Conservation (phyloP, 169 alveolate species). For the Condylostoma magnum region DNA sequence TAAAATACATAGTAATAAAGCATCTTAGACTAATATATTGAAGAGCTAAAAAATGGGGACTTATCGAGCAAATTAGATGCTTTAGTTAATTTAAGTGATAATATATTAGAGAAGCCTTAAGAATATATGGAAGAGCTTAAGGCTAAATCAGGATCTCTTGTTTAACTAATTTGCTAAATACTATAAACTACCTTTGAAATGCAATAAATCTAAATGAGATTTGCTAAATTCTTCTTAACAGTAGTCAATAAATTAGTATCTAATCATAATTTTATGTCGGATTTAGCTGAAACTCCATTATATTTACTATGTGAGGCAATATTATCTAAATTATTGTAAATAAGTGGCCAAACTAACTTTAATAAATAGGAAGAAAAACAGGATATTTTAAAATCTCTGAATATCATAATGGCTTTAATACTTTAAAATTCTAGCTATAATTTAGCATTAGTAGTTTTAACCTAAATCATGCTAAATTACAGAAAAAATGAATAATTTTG, state of each 20-base stretch:
- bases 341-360: conserved; percentile 48
- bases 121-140: conserved; percentile 22
- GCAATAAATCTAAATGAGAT: conserved; percentile 53
- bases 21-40: conserved; percentile 35
- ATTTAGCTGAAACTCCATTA: conserved; percentile 45
- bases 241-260: conserved; percentile 57
- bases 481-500: conserved; percentile 36
- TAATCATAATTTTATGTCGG: conserved; percentile 53
- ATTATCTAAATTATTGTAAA: conserved; percentile 54
- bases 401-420: conserved; percentile 64
- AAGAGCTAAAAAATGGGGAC: conserved; percentile 45
- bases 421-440: conserved; percentile 65
- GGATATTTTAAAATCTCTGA: conserved; percentile 53
- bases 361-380: conserved; percentile 68
- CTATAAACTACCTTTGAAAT: conserved; percentile 40
- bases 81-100: conserved; percentile 46
- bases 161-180: conserved; percentile 38
- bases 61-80: conserved; percentile 52
- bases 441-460: conserved; percentile 43
- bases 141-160: conserved; percentile 33
- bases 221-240: conserved; percentile 60
- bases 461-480: conserved; percentile 55
- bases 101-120: conserved; percentile 23
- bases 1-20: too few relatives aligned
- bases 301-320: conserved; percentile 54